Evolutionary conservation across 1,284 basidiomycete species (phyloP).

Genomic region (Xanthoconium separans): DNA sequence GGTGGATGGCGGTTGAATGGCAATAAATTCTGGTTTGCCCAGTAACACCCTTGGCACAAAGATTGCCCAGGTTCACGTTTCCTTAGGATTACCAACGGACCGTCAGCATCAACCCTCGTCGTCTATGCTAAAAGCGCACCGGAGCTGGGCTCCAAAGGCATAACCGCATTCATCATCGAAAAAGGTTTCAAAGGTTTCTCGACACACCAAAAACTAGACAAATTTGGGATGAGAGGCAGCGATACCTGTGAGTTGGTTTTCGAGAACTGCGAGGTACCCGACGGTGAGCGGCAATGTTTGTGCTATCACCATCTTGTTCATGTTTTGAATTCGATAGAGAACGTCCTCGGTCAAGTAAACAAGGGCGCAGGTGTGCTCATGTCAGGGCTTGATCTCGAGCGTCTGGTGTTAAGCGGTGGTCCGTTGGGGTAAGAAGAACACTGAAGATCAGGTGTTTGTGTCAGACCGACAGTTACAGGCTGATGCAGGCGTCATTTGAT

Average conservation of each 20-base stretch:
- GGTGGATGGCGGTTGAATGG: conserved; percentile 84
- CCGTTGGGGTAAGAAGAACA: conserved; percentile 48
- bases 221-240: conserved; percentile 94
- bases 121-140: conserved; percentile 92
- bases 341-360: conserved; percentile 81
- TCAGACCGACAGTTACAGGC: conserved; percentile 41
- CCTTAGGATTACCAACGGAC: conserved; percentile 92
- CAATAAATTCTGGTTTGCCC: conserved; percentile 84
- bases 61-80: not conserved
- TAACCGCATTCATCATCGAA: conserved; percentile 92
- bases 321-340: conserved; percentile 47
- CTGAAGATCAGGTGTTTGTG: not conserved
- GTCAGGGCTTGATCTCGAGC: conserved; percentile 91
- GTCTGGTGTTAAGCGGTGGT: conserved; percentile 88
- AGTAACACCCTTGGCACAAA: not conserved
- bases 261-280: conserved; percentile 86
- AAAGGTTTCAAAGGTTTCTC: conserved; percentile 82
- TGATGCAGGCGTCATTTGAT: conserved; percentile 96
- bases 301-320: not conserved
- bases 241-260: conserved; percentile 95
- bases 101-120: conserved; percentile 84
- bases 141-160: conserved; percentile 79
- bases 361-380: conserved; percentile 87
- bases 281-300: conserved; percentile 46
- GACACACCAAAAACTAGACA: conserved; percentile 88